Evolutionary conservation across 352 stramenopile genomes (phyloP).

Genomic region (Globisporangium barbulae): DNA sequence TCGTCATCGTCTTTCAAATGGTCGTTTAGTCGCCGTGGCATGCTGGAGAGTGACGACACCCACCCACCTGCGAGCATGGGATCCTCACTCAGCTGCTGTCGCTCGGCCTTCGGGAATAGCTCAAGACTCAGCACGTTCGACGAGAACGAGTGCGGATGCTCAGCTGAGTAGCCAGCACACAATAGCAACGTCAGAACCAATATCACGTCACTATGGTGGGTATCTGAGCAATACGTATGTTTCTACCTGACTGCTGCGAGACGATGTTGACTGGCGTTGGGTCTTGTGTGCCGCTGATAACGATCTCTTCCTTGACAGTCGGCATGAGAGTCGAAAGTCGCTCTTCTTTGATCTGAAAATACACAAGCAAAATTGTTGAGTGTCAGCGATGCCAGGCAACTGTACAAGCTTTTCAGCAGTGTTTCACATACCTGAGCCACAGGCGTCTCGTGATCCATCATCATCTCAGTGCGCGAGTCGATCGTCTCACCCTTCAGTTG

Average conservation of each 20-base stretch:
- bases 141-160: slow-evolving; percentile 5
- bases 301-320: slow-evolving; percentile 7
- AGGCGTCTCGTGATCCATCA: neutral
- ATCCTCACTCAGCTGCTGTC: neutral
- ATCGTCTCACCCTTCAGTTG: neutral
- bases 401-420: neutral
- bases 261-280: neutral
- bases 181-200: neutral
- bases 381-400: neutral
- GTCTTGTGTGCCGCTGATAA: neutral
- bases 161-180: neutral
- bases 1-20: slow-evolving; percentile 23
- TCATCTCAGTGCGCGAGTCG: neutral
- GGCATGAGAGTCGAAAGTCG: neutral
- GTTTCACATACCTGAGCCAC: neutral
- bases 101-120: neutral
- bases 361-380: neutral
- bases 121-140: slow-evolving; percentile 18
- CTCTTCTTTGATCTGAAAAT: slow-evolving; percentile 9
- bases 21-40: neutral
- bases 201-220: no score
- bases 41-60: slow-evolving; percentile 28
- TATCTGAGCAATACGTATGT: neutral
- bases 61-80: slow-evolving; percentile 9
- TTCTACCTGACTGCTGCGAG: slow-evolving; percentile 1